phyloP scores from a whole-genome alignment of 23 red algal species.

The Gracilaria gracilis region DNA sequence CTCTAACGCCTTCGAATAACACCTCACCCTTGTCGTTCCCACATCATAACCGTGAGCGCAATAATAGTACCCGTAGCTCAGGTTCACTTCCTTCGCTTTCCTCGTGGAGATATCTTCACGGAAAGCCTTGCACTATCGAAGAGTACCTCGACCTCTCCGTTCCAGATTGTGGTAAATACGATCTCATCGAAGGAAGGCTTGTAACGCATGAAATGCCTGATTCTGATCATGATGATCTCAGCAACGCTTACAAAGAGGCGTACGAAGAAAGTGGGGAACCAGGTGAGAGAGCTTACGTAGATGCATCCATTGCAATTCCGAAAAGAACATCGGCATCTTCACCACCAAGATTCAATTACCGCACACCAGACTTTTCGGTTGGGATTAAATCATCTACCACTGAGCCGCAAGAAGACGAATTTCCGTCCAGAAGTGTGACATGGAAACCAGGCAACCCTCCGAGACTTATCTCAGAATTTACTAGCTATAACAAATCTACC shows the following conservation, averaged over 20 bases:
- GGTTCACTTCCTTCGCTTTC: too few relatives aligned
- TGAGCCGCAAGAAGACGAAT: background rate
- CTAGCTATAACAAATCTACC: background rate
- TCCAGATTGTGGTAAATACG: background rate
- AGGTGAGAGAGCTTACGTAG: background rate
- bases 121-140: background rate
- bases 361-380: background rate
- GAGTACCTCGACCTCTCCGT: background rate
- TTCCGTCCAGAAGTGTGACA: background rate
- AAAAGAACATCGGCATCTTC: background rate
- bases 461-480: background rate
- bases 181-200: background rate
- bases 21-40: too few relatives aligned
- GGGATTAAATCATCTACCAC: background rate
- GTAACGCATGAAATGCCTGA: background rate
- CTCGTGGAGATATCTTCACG: background rate
- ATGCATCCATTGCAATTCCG: background rate
- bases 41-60: too few relatives aligned
- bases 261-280: background rate
- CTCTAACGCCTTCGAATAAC: too few relatives aligned
- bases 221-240: background rate
- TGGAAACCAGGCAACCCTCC: background rate
- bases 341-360: background rate
- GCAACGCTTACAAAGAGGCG: background rate
- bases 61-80: too few relatives aligned